Base-by-base conservation (phyloP, 306 rosid species). In the Canavalia gladiata region DNA sequence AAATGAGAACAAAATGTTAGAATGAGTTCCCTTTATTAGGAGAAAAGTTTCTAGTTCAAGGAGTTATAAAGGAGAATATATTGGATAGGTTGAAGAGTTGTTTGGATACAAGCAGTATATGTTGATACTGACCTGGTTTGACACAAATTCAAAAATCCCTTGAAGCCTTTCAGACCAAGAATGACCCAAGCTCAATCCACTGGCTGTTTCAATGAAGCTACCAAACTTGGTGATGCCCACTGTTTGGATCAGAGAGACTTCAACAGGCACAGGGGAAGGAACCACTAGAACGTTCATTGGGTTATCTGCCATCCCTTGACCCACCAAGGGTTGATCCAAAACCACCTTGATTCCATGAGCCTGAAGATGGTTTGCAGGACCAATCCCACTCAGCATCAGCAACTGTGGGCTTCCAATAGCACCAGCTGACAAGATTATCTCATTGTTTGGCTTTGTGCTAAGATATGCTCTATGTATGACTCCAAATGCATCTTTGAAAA, bases 341-440 rank as follows among this genome's bases (percentile, higher is more conserved):
- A 90, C 79, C 41, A 90, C 83, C 64, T 78, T 6, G 71, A 90
- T 88, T 4, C 88, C 75, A 52, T 87, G 97, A 66, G 89, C 87
- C 74, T 30, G 5, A n/a, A 94, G 92, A 84, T 94, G 95, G 4
- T 51, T 68, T 9, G 87, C 88, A 0, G 94, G 92, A 35, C 98
- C 97, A 65, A 94, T 67, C 0, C 94, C 92, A 60, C 97, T 94
- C 70, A 92, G 60, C 94, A 94, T 90, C 76, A 92, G 46, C 45
- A 92, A 1, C 47, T 90, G 94, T 75, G 95, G 94, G 70, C 94
- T 94, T 11, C 94, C 97, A 81, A 94, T 78, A 29, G 95, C 98
- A 8, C 97, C 92, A 11, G 94, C 94, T 76, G 92, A 86, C 37
- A 92, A 28, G 1, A 94, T 88, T 12, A 93, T 81, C 88, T 90